Evolutionary conservation across 768 basidiomycete species (phyloP), one percentile per base, ranked within the genome.

Genomic region (Termitomyces sp.): DNA sequence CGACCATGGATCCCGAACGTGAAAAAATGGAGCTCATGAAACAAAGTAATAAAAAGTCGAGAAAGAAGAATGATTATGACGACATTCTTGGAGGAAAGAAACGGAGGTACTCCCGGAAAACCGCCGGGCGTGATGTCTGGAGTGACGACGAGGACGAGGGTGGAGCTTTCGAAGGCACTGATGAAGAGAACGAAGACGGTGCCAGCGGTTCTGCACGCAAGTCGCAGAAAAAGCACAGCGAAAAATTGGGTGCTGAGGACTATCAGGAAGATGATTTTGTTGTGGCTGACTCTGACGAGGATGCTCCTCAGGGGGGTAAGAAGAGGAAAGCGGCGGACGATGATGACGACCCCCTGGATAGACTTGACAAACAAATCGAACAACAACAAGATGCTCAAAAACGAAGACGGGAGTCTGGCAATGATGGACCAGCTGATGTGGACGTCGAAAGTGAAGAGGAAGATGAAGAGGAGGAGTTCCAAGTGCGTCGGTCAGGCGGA

Each of bases 241-340:
- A 81, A 58, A 83, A 81, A 57, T 79, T 84, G 46, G 78, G 79
- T 5, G 85, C 84, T 22, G 89, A 79, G 53, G 79, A 92, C 46
- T 94, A 94, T 66, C 89, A 91, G 70, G 85, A 88, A 60, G 92
- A 94, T 69, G 92, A 92, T 67, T 94, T 94, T 67, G 78, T 94
- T 33, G 92, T 93, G 12, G 86, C 88, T 15, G 91, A 92, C 65
- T 80, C 82, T 22, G 91, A 92, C 45, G 89, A 90, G 32, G 90
- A 89, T 3, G 79, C 69, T 12, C 81, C 77, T 22, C 75, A 74
- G 40, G 74, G 72, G 58, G 75, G 72, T 61, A 80, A 75, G 56
- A 75, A 72, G 60, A 74, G 75, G 60, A 76, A 73, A 54, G 77
- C 75, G 52, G 73, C 74, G 22, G 71, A 64, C 13, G 78, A 71